phyloP scores from a whole-genome alignment of 352 stramenopile genomes.

The Phytopythium litorale region DNA sequence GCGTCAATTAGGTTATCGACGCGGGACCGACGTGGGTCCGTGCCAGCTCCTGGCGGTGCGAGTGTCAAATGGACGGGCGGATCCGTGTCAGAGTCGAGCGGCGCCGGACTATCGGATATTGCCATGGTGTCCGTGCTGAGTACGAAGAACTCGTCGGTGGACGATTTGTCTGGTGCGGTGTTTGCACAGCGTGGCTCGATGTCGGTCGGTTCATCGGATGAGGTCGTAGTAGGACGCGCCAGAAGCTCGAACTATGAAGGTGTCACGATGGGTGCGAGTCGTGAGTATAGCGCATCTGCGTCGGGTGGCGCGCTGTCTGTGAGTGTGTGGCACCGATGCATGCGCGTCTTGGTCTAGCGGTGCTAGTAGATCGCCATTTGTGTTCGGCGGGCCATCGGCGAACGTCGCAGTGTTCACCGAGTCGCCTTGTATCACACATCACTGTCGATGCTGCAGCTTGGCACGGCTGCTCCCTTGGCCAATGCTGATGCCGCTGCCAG shows the following conservation, averaged over 20 bases:
- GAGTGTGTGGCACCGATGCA: neutral
- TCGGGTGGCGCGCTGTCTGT: neutral
- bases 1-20: no score
- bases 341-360: neutral
- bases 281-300: neutral
- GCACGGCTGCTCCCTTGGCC: no score
- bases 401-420: no score
- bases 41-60: no score
- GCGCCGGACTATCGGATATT: no score
- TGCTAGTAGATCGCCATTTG: neutral
- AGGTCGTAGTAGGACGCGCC: neutral
- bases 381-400: neutral
- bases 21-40: no score
- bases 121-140: no score
- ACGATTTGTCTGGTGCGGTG: neutral
- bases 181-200: neutral
- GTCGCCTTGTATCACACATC: no score
- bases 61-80: no score
- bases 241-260: neutral
- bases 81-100: no score
- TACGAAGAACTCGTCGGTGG: neutral
- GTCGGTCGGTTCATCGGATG: neutral
- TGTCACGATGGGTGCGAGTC: neutral
- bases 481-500: no score
- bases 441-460: no score